Base-by-base conservation (phyloP, 345 rosid species). In the Physaria fendleri region DNA sequence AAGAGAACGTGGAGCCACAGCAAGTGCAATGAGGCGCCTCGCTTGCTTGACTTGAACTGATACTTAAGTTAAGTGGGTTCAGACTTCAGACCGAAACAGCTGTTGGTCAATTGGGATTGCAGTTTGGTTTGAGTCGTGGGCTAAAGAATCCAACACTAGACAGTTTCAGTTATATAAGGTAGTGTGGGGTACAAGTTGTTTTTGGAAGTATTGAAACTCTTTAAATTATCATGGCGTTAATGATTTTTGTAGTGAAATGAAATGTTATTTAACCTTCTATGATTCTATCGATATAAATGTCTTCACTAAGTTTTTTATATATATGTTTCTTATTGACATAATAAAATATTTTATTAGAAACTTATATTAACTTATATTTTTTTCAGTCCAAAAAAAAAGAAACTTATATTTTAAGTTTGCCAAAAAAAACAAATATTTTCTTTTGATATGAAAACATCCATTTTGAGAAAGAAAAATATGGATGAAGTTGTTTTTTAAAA, bases 1-100 rank as follows among this genome's bases (percentile, higher is more conserved):
- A n/a, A 42, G 91, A 82, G 68, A 81, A 84, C 48, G 80, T 14
- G 18, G 47, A 45, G 62, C 23, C 62, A 46, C 14, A 15, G 37
- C 73, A 69, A 38, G 0, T 29, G 21, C 56, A 69, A 21, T 61
- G 68, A 69, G 35, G 37, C 14, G 35, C 43, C 18, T 11, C 41
- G 25, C 20, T 39, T 57, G 22, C 65, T 66, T 59, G 37, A 32
- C 65, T 66, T 59, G 37, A 32, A 11, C 14, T n/a, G 50, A 38
- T 41, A 17, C 28, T 27, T 4, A 11, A 38, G 60, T 23, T 13
- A 25, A 15, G 16, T 25, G 16, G 47, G 22, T 39, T 24, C 23
- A 25, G 48, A 39, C 14, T 39, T 24, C 23, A 25, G 48, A 39
- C 14, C 2, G 16, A 25, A 40, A 17, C 27, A 56, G 27, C 4